Base-by-base conservation (phyloP, 192 early-diverging fungal genomes). In the Coemansia sp. region DNA sequence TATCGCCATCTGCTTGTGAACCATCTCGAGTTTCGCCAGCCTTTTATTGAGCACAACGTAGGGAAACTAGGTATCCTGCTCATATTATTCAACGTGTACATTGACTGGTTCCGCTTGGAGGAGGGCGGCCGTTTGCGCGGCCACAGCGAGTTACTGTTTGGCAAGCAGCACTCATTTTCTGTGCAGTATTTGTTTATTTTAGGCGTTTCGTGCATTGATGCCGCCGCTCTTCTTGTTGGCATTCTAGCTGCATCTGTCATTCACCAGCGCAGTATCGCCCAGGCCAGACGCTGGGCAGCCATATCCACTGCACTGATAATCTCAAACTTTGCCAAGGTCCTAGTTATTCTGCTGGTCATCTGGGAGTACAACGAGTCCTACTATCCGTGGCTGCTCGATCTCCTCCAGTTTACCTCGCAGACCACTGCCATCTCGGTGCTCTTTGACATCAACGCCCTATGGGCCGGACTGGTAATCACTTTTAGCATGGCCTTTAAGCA, bases 41-140 rank as follows among this genome's bases (percentile, higher is more conserved):
- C 62, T 10, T 48, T 41, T 16, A 64, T 78, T 28, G 65, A 94
- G 84, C 81, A 73, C 51, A 86, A 86, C 60, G 85, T 93, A 12
- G 65, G 82, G 58, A 91, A 93, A 56, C 82, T 96, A 30, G 88
- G 87, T 6, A 73, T 96, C 5, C 83, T 96, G 7, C 70, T 96
- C 41, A 82, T 93, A 22, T 72, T 96, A 14, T 96, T 96, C 69
- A 93, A 93, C 82, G 94, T 96, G 51, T 94, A 94, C 69, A 91
- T 94, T 56, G 93, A 94, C 67, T 96, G 92, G 94, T 92, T 90
- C 81, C 85, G 87, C n/a, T 63, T 96, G 12, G 92, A 96, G 59
- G 85, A 87, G 62, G 83, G 86, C 56, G 78, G 78, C 7, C 78
- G 83, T 24, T 67, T 73, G 49, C 69, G 78, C 16, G 63, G 60